Evolutionary conservation across 306 rosid species (phyloP).

Genomic region (Glycine tomentella): DNA sequence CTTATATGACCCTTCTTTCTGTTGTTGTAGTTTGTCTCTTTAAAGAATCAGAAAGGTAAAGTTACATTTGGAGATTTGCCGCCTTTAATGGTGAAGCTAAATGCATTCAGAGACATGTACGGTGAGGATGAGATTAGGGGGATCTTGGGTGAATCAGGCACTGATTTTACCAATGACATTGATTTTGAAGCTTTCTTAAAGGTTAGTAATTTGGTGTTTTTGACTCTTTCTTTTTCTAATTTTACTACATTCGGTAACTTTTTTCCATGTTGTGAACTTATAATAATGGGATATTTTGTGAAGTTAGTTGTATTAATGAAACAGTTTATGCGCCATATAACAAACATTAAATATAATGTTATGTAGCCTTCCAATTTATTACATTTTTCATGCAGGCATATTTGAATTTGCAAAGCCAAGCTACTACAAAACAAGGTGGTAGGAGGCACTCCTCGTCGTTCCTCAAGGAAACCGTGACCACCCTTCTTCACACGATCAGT

Average conservation of each 20-base stretch:
- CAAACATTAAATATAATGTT: conserved; percentile 35
- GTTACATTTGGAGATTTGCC: conserved; percentile 77
- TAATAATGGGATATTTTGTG: background rate
- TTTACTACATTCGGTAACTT: background rate
- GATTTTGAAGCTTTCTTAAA: conserved; percentile 91
- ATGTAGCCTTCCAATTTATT: conserved; percentile 33
- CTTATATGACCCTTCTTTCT: conserved; percentile 32
- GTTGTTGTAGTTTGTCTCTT: conserved; percentile 62
- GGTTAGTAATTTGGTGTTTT: conserved; percentile 58
- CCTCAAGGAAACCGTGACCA: conserved; percentile 84
- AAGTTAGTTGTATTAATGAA: conserved; percentile 25
- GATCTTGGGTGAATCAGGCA: conserved; percentile 67
- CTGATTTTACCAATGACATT: conserved; percentile 65
- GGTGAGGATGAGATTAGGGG: conserved; percentile 72
- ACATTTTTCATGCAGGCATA: conserved; percentile 63
- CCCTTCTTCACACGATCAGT: conserved; percentile 91
- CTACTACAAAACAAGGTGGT: conserved; percentile 63
- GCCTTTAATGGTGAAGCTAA: conserved; percentile 67
- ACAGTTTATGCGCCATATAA: conserved; percentile 28
- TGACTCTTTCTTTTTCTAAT: background rate
- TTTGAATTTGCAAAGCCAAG: conserved; percentile 73
- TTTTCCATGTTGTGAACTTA: conserved; percentile 23
- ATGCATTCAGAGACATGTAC: conserved; percentile 68
- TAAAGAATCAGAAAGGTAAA: conserved; percentile 76
- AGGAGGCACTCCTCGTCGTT: conserved; percentile 79